Percentiles rank a stretch among this genome's conserved stretches.
phyloP scores from a whole-genome alignment of 306 rosid species.

The Prunus dulcis region DNA sequence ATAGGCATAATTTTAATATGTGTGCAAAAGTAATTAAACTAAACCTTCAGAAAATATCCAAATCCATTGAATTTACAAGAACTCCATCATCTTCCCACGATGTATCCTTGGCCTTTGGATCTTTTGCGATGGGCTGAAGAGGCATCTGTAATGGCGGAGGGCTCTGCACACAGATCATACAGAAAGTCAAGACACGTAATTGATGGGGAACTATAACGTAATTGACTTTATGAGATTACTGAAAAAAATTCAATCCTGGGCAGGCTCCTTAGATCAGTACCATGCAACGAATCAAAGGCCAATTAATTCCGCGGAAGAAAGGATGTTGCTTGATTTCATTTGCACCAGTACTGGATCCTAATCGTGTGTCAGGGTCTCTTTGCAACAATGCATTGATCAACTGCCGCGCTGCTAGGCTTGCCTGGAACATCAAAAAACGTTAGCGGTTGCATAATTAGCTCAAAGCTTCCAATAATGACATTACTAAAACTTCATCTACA shows the following conservation, averaged over 20 bases:
- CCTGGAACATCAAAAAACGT: slow-evolving; percentile 50
- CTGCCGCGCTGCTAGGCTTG: slow-evolving; percentile 81
- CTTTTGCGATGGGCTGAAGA: slow-evolving; percentile 51
- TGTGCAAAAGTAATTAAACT: not conserved
- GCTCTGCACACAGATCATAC: slow-evolving; percentile 48
- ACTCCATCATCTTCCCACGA: slow-evolving; percentile 92
- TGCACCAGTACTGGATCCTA: slow-evolving; percentile 73
- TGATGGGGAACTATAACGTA: not conserved
- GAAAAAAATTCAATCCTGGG: not conserved
- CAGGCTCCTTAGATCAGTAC: slow-evolving; percentile 29
- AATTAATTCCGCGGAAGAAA: slow-evolving; percentile 78
- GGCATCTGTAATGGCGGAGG: slow-evolving; percentile 77
- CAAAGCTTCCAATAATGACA: not conserved
- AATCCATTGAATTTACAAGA: slow-evolving; percentile 49
- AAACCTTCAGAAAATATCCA: slow-evolving; percentile 64
- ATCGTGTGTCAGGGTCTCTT: slow-evolving; percentile 70
- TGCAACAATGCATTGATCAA: slow-evolving; percentile 85
- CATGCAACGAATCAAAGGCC: slow-evolving; percentile 95
- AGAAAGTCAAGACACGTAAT: slow-evolving; percentile 1
- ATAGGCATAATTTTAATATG: not conserved
- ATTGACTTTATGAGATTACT: not conserved
- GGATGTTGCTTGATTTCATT: slow-evolving; percentile 88
- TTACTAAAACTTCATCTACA: not conserved
- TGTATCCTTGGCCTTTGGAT: slow-evolving; percentile 45
- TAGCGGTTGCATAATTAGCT: slow-evolving; percentile 19